phyloP scores from a whole-genome alignment of 2,329 filamentous ascomycete genomes.

The Graphium sp. region DNA sequence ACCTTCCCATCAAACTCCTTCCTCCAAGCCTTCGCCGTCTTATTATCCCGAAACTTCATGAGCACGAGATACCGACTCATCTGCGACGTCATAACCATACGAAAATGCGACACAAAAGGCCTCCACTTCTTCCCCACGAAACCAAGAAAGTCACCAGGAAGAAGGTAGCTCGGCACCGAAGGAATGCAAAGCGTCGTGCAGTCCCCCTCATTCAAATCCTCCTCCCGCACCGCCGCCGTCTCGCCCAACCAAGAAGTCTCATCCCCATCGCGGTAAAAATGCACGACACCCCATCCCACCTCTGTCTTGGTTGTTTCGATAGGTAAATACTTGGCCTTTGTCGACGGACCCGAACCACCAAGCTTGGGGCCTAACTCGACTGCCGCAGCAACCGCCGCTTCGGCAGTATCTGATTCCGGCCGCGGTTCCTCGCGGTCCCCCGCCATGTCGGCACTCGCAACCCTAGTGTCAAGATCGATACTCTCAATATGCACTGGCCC shows the following conservation, averaged over 20 bases:
- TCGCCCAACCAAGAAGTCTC: conserved; percentile 38
- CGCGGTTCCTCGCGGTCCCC: conserved; percentile 7
- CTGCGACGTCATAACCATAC: conserved; percentile 79
- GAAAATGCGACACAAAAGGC: conserved; percentile 77
- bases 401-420: conserved; percentile 1
- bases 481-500: conserved; percentile 64
- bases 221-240: conserved; percentile 11
- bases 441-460: no score
- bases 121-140: conserved; percentile 82
- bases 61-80: conserved; percentile 90
- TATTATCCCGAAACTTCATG: conserved; percentile 74
- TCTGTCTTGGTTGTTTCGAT: conserved; percentile 58
- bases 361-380: conserved; percentile 36
- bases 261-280: conserved; percentile 75
- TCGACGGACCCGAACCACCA: conserved; percentile 50
- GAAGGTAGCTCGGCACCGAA: conserved; percentile 87
- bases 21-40: conserved; percentile 64
- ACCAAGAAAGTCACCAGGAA: conserved; percentile 75
- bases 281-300: conserved; percentile 81
- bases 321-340: conserved; percentile 65
- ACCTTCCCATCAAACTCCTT: conserved; percentile 81
- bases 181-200: conserved; percentile 86
- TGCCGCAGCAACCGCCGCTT: conserved; percentile 28
- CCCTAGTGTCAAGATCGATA: conserved; percentile 61
- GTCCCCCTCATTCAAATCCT: conserved; percentile 29